A percentile compares a stretch with the other conserved stretches of the same genome.
phyloP scores from a whole-genome alignment of 2,329 filamentous ascomycete species.

The Talaromyces sp. region DNA sequence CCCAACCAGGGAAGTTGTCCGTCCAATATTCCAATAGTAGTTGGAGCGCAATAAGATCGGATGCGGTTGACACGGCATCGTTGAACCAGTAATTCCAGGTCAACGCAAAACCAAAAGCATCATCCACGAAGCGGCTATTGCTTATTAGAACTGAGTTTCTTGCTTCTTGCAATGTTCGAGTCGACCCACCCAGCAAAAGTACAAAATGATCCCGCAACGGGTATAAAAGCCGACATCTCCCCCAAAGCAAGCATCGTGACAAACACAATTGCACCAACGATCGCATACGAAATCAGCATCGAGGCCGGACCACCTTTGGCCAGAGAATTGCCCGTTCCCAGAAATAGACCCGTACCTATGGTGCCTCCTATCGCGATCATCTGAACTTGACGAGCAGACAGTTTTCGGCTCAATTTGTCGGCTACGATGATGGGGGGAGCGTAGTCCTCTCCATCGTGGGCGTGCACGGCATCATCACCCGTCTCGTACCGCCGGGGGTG shows the following conservation, averaged over 20 bases:
- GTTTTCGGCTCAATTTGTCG: slow-evolving; percentile 54
- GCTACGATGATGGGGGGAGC: slow-evolving; percentile 30
- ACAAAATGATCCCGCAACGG: slow-evolving; percentile 56
- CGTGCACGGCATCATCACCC: slow-evolving; percentile 2
- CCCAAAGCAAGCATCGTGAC: slow-evolving; percentile 74
- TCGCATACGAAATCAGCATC: slow-evolving; percentile 46
- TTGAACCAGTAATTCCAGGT: slow-evolving; percentile 62
- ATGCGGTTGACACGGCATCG: slow-evolving; percentile 60
- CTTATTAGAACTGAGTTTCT: neutral
- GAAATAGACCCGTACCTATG: slow-evolving; percentile 45
- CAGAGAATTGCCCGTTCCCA: slow-evolving; percentile 41
- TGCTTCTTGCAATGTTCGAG: neutral
- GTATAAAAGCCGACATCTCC: slow-evolving; percentile 61
- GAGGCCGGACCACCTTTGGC: slow-evolving; percentile 38
- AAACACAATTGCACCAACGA: slow-evolving; percentile 63
- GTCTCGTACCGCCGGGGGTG: neutral
- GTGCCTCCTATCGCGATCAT: slow-evolving; percentile 53
- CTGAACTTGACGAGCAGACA: slow-evolving; percentile 58
- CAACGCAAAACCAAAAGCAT: slow-evolving; percentile 45
- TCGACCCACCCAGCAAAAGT: slow-evolving; percentile 53
- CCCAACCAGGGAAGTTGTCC: slow-evolving; percentile 62
- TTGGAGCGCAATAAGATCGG: slow-evolving; percentile 61
- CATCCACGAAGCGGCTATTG: slow-evolving; percentile 44
- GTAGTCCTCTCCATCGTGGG: slow-evolving; percentile 8
- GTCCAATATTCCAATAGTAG: slow-evolving; percentile 63